A percentile compares a stretch with the other conserved stretches of the same genome.
These are phyloP conservation scores for Favolaschia claudopus DNA, from an alignment of 768 basidiomycete genomes.

Conservation along the genomic window DNA sequence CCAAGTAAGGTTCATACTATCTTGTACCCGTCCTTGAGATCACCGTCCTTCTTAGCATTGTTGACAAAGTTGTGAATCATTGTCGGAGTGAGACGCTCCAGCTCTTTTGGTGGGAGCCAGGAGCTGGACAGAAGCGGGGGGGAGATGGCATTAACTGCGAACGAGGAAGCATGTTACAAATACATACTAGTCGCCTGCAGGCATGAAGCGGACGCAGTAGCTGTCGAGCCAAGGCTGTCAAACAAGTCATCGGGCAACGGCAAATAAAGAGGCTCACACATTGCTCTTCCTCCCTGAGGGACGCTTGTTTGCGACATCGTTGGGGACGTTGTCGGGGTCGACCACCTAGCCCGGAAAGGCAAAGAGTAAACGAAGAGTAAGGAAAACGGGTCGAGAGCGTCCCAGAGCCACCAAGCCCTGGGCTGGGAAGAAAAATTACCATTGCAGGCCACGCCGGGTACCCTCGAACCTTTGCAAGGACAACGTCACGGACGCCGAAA, in stretches of 20 bases:
- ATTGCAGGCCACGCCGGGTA: constrained; percentile 96
- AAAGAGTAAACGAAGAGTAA: background rate
- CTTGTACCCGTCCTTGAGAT: constrained; percentile 72
- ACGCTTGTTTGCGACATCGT: constrained; percentile 69
- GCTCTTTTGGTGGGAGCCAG: constrained; percentile 85
- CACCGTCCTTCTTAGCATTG: constrained; percentile 79
- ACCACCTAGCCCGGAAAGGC: constrained; percentile 71
- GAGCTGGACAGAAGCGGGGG: constrained; percentile 56
- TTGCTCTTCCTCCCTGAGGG: constrained; percentile 75
- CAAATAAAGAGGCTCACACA: constrained; percentile 67
- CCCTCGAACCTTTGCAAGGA: constrained; percentile 93
- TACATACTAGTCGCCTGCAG: constrained; percentile 91
- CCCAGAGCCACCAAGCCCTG: background rate
- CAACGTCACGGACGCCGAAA: constrained; percentile 82
- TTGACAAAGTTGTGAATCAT: constrained; percentile 87
- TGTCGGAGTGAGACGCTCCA: constrained; percentile 77
- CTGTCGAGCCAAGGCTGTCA: no score
- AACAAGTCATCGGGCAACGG: no score
- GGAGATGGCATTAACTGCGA: constrained; percentile 5
- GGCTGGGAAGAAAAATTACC: constrained; percentile 49
- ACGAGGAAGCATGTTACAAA: background rate
- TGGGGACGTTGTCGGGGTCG: constrained; percentile 72
- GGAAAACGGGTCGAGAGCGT: background rate
- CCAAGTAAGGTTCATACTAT: constrained; percentile 31
- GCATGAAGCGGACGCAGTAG: constrained; percentile 90